These are phyloP conservation scores for Bombardia bombarda DNA, from an alignment of 495 filamentous ascomycete genomes.

Conservation along the genomic window DNA sequence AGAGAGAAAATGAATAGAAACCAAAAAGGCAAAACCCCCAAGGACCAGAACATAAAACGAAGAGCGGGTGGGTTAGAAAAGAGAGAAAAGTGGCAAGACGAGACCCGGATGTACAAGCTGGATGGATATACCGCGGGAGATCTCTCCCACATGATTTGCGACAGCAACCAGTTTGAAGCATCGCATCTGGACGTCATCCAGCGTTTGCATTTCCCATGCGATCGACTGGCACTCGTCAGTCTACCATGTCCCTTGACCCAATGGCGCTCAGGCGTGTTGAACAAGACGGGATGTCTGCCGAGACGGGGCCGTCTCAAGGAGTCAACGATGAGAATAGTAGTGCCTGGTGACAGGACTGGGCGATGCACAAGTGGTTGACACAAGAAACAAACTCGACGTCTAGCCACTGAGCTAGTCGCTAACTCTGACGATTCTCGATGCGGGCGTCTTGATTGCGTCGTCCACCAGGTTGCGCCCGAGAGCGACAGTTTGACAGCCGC, in stretches of 20 bases:
- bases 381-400: neutral
- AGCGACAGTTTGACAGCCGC: neutral
- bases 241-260: neutral
- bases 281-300: no score
- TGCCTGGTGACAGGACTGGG: no score
- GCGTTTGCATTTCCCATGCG: neutral
- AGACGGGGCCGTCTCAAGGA: neutral
- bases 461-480: neutral
- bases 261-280: neutral
- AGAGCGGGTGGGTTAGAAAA: conserved; percentile 2
- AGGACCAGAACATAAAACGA: neutral
- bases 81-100: conserved; percentile 1
- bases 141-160: conserved; percentile 9
- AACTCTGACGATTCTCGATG: neutral
- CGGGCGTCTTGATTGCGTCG: no score
- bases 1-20: conserved; percentile 1
- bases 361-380: neutral
- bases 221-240: neutral
- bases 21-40: conserved; percentile 1
- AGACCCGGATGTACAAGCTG: neutral
- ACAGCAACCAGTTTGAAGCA: conserved; percentile 8
- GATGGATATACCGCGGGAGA: conserved; percentile 6
- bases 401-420: neutral
- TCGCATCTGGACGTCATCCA: neutral
- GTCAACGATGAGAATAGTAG: no score